These are phyloP conservation scores for Hemisphaericaspora xylofermentans DNA, from an alignment of 1,139 yeast genomes.

Conservation along the genomic window DNA sequence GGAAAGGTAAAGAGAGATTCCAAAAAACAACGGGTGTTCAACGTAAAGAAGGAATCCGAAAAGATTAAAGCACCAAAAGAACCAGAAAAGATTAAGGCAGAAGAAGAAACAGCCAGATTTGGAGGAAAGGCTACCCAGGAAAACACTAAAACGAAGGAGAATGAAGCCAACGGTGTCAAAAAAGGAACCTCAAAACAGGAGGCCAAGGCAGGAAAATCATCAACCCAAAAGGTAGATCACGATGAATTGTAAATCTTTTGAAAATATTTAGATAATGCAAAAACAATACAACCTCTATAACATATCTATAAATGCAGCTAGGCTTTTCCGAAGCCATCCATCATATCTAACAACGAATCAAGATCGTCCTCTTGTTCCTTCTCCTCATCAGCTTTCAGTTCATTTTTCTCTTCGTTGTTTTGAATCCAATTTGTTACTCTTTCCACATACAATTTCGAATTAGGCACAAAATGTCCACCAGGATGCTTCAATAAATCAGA, in stretches of 20 bases:
- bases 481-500: slow-evolving; percentile 63
- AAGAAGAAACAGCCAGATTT: too few species aligned
- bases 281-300: background rate
- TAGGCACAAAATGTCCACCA: slow-evolving; percentile 88
- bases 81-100: background rate
- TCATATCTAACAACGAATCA: slow-evolving; percentile 36
- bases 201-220: background rate
- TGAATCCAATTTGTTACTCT: slow-evolving; percentile 60
- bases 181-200: background rate
- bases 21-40: too few species aligned
- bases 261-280: background rate
- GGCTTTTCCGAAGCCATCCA: slow-evolving; percentile 34
- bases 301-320: slow-evolving; percentile 9
- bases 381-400: slow-evolving; percentile 15
- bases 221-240: slow-evolving; percentile 18
- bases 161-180: too few species aligned
- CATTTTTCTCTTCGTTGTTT: slow-evolving; percentile 16
- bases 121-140: too few species aligned
- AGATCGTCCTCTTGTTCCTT: slow-evolving; percentile 24
- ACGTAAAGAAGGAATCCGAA: background rate
- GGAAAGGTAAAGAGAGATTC: background rate
- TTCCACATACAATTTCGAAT: slow-evolving; percentile 57
- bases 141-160: too few species aligned
- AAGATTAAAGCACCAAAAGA: background rate
- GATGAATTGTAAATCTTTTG: slow-evolving; percentile 33